Evolutionary conservation across 441 rosid species (phyloP).

Genomic region (Macaranga tanarius): DNA sequence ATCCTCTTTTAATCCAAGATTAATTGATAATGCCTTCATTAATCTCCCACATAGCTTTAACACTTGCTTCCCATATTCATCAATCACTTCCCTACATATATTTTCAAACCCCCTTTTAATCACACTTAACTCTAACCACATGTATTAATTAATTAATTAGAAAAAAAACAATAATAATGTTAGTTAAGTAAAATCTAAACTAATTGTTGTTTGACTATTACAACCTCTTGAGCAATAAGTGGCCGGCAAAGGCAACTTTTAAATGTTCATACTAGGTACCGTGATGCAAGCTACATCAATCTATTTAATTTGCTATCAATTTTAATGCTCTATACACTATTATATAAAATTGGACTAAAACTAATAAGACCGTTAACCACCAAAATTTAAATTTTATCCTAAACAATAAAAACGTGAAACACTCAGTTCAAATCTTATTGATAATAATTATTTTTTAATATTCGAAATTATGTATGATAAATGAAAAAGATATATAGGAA

Average conservation of each 20-base stretch:
- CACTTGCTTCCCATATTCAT: conserved; percentile 68
- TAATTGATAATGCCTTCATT: conserved; percentile 65
- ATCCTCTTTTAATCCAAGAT: conserved; percentile 54
- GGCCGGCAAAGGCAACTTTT: conserved; percentile 14
- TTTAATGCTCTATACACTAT: no score
- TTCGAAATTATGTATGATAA: no score
- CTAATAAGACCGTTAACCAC: no score
- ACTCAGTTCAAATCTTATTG: no score
- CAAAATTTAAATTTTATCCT: no score
- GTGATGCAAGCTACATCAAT: background rate
- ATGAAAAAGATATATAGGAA: background rate
- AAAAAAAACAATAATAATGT: background rate
- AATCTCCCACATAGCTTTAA: conserved; percentile 55
- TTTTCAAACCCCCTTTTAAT: background rate
- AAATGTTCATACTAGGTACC: conserved; percentile 8
- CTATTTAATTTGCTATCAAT: background rate
- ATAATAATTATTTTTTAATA: no score
- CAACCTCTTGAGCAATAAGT: background rate
- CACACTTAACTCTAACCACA: no score
- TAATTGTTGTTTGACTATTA: background rate
- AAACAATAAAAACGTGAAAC: no score
- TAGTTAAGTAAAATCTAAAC: conserved; percentile 12
- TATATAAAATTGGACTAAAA: no score
- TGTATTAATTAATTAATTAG: no score
- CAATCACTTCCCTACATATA: conserved; percentile 56